Conservation (phyloP, 805 yeast species). For the Kockiozyma suomiensis region DNA sequence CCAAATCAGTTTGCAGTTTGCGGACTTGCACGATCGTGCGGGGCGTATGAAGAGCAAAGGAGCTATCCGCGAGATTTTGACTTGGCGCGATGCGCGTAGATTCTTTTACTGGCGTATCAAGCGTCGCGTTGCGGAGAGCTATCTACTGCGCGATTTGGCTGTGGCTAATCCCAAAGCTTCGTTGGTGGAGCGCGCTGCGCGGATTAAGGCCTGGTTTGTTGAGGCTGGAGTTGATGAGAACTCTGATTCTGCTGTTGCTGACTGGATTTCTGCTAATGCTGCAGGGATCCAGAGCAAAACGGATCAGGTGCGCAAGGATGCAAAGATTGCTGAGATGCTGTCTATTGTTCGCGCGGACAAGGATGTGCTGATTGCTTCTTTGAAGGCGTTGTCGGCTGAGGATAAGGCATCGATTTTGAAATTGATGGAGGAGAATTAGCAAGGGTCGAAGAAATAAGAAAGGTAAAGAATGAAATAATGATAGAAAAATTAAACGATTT, state of each 20-base stretch:
- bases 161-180: slow-evolving; percentile 57
- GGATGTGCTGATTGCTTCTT: slow-evolving; percentile 37
- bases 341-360: slow-evolving; percentile 23
- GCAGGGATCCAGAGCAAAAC: slow-evolving; percentile 15
- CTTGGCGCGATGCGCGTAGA: slow-evolving; percentile 88
- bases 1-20: slow-evolving; percentile 93
- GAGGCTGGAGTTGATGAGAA: slow-evolving; percentile 28
- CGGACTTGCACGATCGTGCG: slow-evolving; percentile 96
- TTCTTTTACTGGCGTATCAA: slow-evolving; percentile 99
- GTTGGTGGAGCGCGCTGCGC: slow-evolving; percentile 80
- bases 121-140: slow-evolving; percentile 92
- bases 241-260: slow-evolving; percentile 23
- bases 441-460: not conserved
- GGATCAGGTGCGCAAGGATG: slow-evolving; percentile 21
- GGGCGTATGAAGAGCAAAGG: slow-evolving; percentile 98
- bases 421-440: slow-evolving; percentile 9
- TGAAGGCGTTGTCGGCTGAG: slow-evolving; percentile 40
- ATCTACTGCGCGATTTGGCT: slow-evolving; percentile 72
- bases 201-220: slow-evolving; percentile 56
- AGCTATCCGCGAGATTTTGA: slow-evolving; percentile 78
- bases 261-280: slow-evolving; percentile 22
- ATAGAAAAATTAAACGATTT: not conserved
- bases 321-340: slow-evolving; percentile 23
- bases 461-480: not conserved
- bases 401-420: slow-evolving; percentile 43